phyloP scores from a whole-genome alignment of 78 protist species.

The Dictyostelium brefeldianum region DNA sequence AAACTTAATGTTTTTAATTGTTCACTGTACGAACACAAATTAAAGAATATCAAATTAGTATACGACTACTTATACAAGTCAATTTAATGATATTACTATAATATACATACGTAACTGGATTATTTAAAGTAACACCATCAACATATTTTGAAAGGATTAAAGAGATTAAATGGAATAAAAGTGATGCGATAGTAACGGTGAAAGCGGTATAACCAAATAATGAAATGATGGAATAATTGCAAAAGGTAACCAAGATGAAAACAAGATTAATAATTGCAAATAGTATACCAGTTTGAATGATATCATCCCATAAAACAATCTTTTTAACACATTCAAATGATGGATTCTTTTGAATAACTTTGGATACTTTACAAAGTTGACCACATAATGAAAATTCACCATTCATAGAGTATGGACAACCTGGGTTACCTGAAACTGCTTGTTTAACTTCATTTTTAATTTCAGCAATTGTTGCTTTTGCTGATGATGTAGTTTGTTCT shows the following conservation, averaged over 20 bases:
- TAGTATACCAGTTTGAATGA: conserved; percentile 55
- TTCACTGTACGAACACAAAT: conserved; percentile 19
- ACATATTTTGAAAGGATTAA: conserved; percentile 30
- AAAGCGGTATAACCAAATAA: conserved; percentile 48
- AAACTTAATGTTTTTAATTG: conserved; percentile 66
- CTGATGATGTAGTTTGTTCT: conserved; percentile 1
- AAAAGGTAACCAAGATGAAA: conserved; percentile 28
- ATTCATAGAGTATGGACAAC: conserved; percentile 60
- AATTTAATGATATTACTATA: not conserved
- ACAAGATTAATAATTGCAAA: conserved; percentile 55
- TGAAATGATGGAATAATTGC: conserved; percentile 34
- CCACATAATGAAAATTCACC: conserved; percentile 63
- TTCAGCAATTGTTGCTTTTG: conserved; percentile 18
- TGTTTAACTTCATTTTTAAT: conserved; percentile 35
- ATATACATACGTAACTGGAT: conserved; percentile 40
- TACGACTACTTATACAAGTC: too few relatives aligned
- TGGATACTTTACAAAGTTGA: conserved; percentile 24
- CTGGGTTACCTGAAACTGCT: not conserved
- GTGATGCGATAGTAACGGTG: conserved; percentile 23
- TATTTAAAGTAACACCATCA: conserved; percentile 34
- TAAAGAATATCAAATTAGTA: too few relatives aligned
- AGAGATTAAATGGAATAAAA: conserved; percentile 36
- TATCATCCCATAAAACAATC: conserved; percentile 52
- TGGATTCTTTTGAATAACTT: conserved; percentile 34
- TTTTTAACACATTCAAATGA: conserved; percentile 44